Conservation (phyloP, 2,329 filamentous ascomycete genomes). For the Ilyonectria destructans region DNA sequence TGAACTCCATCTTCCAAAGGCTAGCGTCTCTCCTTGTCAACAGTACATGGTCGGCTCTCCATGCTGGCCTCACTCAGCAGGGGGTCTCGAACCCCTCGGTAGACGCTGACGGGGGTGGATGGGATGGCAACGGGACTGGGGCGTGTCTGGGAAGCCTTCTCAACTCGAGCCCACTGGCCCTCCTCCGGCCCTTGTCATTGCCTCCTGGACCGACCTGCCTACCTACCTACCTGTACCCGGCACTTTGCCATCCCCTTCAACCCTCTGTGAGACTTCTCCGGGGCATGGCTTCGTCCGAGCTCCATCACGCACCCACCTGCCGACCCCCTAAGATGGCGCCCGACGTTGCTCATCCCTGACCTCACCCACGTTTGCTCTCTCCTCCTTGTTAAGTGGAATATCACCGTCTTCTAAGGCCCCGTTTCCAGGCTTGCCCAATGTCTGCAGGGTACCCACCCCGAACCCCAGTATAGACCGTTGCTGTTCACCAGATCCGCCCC, state of each 20-base stretch:
- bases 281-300: constrained; percentile 49
- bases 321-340: constrained; percentile 40
- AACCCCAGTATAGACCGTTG: constrained; percentile 46
- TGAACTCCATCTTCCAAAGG: constrained; percentile 41
- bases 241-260: constrained; percentile 47
- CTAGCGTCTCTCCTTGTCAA: constrained; percentile 48
- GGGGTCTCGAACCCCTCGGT: constrained; percentile 53
- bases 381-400: constrained; percentile 33
- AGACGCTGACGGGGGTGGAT: constrained; percentile 52
- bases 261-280: constrained; percentile 43
- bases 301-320: constrained; percentile 43
- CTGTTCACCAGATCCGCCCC: constrained; percentile 49
- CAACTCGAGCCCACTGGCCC: constrained; percentile 44
- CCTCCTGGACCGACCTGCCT: constrained; percentile 35
- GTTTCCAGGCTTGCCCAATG: constrained; percentile 41
- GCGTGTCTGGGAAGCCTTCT: constrained; percentile 47
- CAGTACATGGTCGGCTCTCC: constrained; percentile 46
- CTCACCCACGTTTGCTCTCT: constrained; percentile 32
- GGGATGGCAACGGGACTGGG: constrained; percentile 46
- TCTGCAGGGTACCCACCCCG: constrained; percentile 44
- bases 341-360: constrained; percentile 41
- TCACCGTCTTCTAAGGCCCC: constrained; percentile 42
- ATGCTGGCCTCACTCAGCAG: constrained; percentile 43
- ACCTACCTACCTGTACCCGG: constrained; percentile 44
- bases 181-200: constrained; percentile 37